Evolutionary conservation across 768 basidiomycete species (phyloP).

Genomic region (Clavulina sp.): DNA sequence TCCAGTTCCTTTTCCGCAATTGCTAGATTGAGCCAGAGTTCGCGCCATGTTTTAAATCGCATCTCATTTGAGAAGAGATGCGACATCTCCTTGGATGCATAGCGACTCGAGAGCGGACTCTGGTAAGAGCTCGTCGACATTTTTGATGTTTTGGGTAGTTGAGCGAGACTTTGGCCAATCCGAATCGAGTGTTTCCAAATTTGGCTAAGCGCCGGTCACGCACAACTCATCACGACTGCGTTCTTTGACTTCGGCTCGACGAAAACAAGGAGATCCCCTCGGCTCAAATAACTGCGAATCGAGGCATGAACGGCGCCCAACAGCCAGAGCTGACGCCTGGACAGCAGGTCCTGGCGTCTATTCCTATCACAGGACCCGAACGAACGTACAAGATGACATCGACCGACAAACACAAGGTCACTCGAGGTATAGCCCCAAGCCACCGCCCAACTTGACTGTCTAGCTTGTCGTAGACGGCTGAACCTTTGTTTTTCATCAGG

Average conservation of each 20-base stretch:
- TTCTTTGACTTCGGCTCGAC: too few species aligned
- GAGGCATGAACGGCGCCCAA: too few species aligned
- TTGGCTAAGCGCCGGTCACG: too few species aligned
- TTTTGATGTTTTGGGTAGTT: not conserved
- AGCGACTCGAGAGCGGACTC: constrained; percentile 76
- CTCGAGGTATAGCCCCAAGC: not conserved
- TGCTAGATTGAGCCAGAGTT: constrained; percentile 91
- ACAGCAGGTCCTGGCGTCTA: too few species aligned
- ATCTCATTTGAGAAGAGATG: constrained; percentile 94
- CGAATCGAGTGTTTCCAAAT: too few species aligned
- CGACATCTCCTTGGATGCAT: constrained; percentile 99
- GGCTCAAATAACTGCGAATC: too few species aligned
- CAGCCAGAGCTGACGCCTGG: too few species aligned
- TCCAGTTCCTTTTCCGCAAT: constrained; percentile 94
- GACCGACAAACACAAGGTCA: not conserved
- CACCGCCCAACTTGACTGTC: not conserved
- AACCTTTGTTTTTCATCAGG: constrained; percentile 7
- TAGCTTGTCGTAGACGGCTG: not conserved
- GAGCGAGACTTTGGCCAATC: too few species aligned
- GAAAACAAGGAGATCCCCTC: too few species aligned
- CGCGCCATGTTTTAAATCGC: constrained; percentile 88
- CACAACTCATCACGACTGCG: too few species aligned
- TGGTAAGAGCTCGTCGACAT: constrained; percentile 40
- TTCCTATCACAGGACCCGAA: too few species aligned
- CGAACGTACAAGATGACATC: not conserved